Base-by-base conservation (phyloP, 2,329 filamentous ascomycete species). In the Gnomoniopsis smithogilvyi region DNA sequence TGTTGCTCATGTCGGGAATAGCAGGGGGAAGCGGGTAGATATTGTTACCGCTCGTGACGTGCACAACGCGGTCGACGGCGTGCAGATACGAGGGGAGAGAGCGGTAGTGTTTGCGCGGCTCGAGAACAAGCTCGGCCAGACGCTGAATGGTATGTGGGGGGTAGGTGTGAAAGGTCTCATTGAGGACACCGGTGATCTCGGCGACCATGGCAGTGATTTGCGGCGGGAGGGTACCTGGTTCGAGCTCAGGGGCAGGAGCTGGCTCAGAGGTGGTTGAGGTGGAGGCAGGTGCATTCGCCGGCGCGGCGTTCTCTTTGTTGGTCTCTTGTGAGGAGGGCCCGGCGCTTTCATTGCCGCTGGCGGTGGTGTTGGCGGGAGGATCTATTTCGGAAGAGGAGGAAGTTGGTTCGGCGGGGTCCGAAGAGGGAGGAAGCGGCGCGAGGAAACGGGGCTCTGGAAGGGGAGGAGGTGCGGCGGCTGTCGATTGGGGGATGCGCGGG, bases 101-200 rank as follows among this genome's bases (percentile, higher is more conserved):
- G 62, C 84, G 86, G 77, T 98, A 97, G 74, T 96, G 90, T 57
- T 82, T 81, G 61, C 80, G 88, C 1, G 95, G 95, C 26, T 80
- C 75, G 38, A 96, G 79, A 4, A 96, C 78, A 33, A 98, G 87
- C 78, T 99, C 95, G 22, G 92, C 86, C 22, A 99, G 83, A 43
- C 95, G 89, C 75, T 99, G 95, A 62, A 97, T 84, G 3, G 95
- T 98, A 72, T 98, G 92, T 0, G 95, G 95, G 1, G 95, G 94
- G 66, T 90, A 84, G 3, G 79, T 77, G 22, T 83, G 70, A 73
- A 99, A 99, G 64, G 82, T 83, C 2, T 78, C 79, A 52, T 74
- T 78, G 43, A 96, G 78, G 17, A 87, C 86, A 6, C 74, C 73
- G 43, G 75, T 80, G 64, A 91, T 87, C 59, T 83, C 83, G 60